phyloP scores from a whole-genome alignment of 495 filamentous ascomycete species.

The Penicillium bialowiezense region DNA sequence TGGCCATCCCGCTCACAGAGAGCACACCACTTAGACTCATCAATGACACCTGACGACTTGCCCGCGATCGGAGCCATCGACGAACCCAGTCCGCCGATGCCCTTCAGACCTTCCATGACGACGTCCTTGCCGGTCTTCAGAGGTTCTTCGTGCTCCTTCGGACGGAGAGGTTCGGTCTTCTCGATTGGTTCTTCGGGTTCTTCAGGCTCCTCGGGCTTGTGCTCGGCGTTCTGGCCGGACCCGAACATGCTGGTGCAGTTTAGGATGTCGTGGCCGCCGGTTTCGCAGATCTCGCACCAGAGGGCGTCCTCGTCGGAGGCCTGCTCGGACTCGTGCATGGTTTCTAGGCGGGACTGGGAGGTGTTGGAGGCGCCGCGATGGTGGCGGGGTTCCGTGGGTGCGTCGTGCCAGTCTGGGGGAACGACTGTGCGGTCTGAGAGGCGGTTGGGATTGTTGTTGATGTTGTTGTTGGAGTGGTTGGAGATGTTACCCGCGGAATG shows the following conservation, averaged over 20 bases:
- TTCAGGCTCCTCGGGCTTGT: conserved; percentile 16
- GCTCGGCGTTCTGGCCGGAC: conserved; percentile 27
- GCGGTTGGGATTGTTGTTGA: conserved; percentile 35
- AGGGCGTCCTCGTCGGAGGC: conserved; percentile 72
- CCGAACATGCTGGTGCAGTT: conserved; percentile 88
- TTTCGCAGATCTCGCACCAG: conserved; percentile 97
- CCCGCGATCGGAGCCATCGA: conserved; percentile 60
- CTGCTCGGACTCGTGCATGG: conserved; percentile 70
- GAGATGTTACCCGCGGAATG: conserved; percentile 30
- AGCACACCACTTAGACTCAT: conserved; percentile 92
- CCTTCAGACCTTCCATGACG: conserved; percentile 63
- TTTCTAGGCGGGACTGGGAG: conserved; percentile 40
- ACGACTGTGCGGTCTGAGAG: conserved; percentile 49
- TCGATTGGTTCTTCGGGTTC: conserved; percentile 10
- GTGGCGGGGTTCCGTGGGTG: conserved; percentile 30
- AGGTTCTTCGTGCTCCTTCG: conserved; percentile 12
- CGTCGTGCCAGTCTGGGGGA: conserved; percentile 43
- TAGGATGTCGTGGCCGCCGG: conserved; percentile 87
- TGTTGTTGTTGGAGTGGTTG: conserved; percentile 15
- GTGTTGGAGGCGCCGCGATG: conserved; percentile 31
- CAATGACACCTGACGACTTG: conserved; percentile 74
- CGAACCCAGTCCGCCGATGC: conserved; percentile 44
- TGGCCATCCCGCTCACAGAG: conserved; percentile 95
- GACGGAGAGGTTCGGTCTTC: conserved; percentile 9
- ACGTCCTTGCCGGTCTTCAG: conserved; percentile 46